These are phyloP conservation scores for Pezicula neosporulosa DNA, from an alignment of 2,329 filamentous ascomycete genomes.

Conservation along the genomic window DNA sequence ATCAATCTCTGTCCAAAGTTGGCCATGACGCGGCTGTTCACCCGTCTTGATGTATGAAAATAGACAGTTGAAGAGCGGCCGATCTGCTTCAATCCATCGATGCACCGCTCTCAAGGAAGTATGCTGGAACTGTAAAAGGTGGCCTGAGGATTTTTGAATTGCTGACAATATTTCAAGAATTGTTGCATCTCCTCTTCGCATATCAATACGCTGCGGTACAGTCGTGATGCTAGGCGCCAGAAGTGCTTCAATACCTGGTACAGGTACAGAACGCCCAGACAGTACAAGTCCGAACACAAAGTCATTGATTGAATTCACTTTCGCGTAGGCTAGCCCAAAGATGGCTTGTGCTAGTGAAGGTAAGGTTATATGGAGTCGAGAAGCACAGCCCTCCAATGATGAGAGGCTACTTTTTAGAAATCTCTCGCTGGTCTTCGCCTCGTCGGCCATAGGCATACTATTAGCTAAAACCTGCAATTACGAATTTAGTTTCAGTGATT, in stretches of 20 bases:
- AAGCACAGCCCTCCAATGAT: not conserved
- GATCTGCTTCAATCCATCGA: conserved; percentile 29
- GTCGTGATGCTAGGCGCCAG: not conserved
- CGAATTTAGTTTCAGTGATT: too few species aligned
- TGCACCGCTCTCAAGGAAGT: conserved; percentile 32
- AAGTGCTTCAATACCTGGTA: not conserved
- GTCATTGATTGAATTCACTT: not conserved
- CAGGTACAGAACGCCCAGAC: not conserved
- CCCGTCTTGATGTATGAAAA: conserved; percentile 27
- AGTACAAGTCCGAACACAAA: not conserved
- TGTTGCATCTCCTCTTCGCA: not conserved
- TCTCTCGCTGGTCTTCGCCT: not conserved
- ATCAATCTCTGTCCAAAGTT: conserved; percentile 28
- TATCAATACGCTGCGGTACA: not conserved
- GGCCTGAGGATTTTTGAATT: not conserved
- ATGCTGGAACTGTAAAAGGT: conserved; percentile 23
- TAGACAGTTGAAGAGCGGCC: conserved; percentile 30
- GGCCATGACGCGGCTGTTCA: conserved; percentile 2
- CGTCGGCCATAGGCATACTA: too few species aligned
- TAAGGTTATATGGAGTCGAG: not conserved
- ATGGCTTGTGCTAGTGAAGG: not conserved
- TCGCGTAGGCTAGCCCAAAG: not conserved
- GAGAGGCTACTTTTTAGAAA: not conserved
- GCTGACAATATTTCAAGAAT: not conserved
- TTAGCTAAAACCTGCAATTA: too few species aligned